Base-by-base conservation (phyloP, 2,329 filamentous ascomycete species). In the Chaetomium sp. region DNA sequence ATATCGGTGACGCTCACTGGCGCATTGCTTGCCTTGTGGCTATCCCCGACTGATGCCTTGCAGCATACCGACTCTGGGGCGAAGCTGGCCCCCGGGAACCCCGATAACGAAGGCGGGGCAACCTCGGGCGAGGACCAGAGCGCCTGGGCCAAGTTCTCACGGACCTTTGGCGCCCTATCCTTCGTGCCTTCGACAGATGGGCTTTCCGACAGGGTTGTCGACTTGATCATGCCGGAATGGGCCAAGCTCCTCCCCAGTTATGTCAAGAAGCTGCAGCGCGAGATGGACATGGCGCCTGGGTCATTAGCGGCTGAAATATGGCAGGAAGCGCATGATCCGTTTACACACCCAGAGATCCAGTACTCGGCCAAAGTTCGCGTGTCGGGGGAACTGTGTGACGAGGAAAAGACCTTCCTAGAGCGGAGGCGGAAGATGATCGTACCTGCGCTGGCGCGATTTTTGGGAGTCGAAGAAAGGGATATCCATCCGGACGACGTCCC, bases 401-500 rank as follows among this genome's bases (percentile, higher is more conserved):
- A 97, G 66, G 95, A 99, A 75, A 86, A 90, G 74, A 81, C 82
- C 3, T 99, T 93, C 70, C 78, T 92, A 8, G 76, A 81, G 29
- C 88, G 88, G 59, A 85, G 95, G 62, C 90, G 87, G 73, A 81
- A 81, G 65, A 84, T 90, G 57, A 89, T 90, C 0, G 86, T 84
- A 4, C 85, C 85, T 63, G 93, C 92, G 6, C 80, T 99, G 59
- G 92, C 93, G 2, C 88, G 82, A 59, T 99, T 98, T 74, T 85
- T 99, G 0, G 87, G 85, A 33, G 80, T 99, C 6, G 81, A 89
- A 0, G 92, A 93, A 74, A 81, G 85, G 16, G 90, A 94, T 2
- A 87, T 99, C n/a, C 87, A 98, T 72, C 91, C 92, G 0, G 92
- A 97, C 55, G 95, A 99, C 78, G 89, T 98, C 7, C 95, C 95